Evolutionary conservation across 78 protist species (phyloP), one percentile per base, ranked within the genome.

Genomic region (Capsaspora owczarzaki): DNA sequence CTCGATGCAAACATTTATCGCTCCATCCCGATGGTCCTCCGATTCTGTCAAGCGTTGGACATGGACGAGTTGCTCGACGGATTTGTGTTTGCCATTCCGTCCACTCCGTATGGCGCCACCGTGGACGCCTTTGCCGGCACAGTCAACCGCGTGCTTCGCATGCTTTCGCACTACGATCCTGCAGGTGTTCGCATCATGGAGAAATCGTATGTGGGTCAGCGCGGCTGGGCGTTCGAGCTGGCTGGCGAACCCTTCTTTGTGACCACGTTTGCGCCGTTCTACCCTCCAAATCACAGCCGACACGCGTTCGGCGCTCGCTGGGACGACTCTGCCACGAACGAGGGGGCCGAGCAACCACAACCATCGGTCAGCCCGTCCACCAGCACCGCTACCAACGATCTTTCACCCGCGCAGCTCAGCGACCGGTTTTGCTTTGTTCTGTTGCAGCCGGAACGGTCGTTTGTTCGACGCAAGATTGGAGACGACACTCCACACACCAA

Each of bases 381-480:
- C n/a, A n/a, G n/a, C n/a, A n/a, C n/a, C n/a, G n/a, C n/a, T n/a
- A n/a, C n/a, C n/a, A n/a, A n/a, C n/a, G n/a, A n/a, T n/a, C n/a
- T n/a, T n/a, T n/a, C n/a, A n/a, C n/a, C n/a, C n/a, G n/a, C n/a
- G n/a, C n/a, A n/a, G n/a, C n/a, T n/a, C n/a, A n/a, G n/a, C n/a
- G n/a, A n/a, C n/a, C n/a, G n/a, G n/a, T n/a, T n/a, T n/a, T 56
- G 66, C 66, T 56, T 56, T 56, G 66, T 56, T 16, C n/a, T 56
- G 2, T 12, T 56, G 35, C 66, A 56, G 14, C 66, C 66, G 35
- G 66, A 56, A 29, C 4, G 4, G 29, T 56, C 66, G n/a, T 56
- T 56, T 12, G 33, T 25, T 29, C 29, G 8, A 6, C 12, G 25
- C 10, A 56, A 25, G 35, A 16, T 56, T 6, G 33, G 33, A 6